phyloP scores from a whole-genome alignment of 2,329 filamentous ascomycete species.

The Blastomyces gilchristii region DNA sequence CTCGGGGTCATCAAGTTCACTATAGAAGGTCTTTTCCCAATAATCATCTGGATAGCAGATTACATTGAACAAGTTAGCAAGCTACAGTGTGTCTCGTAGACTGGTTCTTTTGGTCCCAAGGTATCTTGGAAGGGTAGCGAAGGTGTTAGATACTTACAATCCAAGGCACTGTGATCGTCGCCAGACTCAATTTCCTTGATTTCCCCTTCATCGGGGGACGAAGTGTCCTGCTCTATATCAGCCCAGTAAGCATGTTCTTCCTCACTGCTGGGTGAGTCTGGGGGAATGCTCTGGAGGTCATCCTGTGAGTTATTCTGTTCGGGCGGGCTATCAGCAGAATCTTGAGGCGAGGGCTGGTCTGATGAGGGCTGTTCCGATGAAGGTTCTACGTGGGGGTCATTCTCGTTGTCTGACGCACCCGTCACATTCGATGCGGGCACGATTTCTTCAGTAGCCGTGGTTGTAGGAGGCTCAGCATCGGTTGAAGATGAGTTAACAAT shows the following conservation, averaged over 20 bases:
- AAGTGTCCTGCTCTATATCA: constrained; percentile 47
- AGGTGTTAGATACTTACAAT: constrained; percentile 33
- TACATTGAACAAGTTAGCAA: not conserved
- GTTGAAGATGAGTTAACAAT: not conserved
- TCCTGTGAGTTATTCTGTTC: not conserved
- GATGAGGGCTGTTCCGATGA: not conserved
- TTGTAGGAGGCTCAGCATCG: not conserved
- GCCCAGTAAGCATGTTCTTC: constrained; percentile 39
- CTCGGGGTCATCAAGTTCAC: constrained; percentile 48
- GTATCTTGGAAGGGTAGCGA: not conserved
- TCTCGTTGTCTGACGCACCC: not conserved
- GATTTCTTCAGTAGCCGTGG: not conserved
- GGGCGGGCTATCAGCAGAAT: not conserved
- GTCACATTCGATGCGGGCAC: not conserved
- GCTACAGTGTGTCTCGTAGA: not conserved
- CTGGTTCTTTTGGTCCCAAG: not conserved
- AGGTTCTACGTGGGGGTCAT: constrained; percentile 4
- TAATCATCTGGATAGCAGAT: constrained; percentile 35
- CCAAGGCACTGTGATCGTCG: constrained; percentile 44
- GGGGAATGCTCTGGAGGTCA: not conserved
- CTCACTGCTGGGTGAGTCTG: not conserved
- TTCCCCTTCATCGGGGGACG: constrained; percentile 47
- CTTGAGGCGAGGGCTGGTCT: not conserved
- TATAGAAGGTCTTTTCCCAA: constrained; percentile 49
- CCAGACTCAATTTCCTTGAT: constrained; percentile 45